These are phyloP conservation scores for Penicillium griseofulvum DNA, from an alignment of 2,329 filamentous ascomycete genomes.

Conservation along the genomic window DNA sequence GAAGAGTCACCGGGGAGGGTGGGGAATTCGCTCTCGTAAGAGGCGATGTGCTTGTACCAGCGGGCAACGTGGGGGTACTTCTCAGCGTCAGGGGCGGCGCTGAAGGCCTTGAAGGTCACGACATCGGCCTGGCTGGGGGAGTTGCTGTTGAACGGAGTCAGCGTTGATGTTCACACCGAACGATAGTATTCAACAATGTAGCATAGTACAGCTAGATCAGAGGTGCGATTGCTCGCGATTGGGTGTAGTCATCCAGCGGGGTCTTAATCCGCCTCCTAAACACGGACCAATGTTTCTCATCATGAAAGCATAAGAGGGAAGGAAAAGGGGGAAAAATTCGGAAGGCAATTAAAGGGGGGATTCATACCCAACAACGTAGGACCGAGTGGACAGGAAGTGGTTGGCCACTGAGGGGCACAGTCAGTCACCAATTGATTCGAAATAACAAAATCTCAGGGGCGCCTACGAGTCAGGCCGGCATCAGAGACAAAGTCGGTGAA, in stretches of 20 bases:
- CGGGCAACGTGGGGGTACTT: constrained; percentile 93
- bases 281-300: constrained; percentile 94
- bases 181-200: background rate
- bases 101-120: constrained; percentile 87
- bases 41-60: constrained; percentile 98
- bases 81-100: constrained; percentile 68
- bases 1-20: constrained; percentile 86
- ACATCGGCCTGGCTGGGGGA: constrained; percentile 91
- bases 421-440: constrained; percentile 28
- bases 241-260: constrained; percentile 74
- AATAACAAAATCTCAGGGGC: constrained; percentile 22
- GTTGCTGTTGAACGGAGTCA: constrained; percentile 47
- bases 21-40: constrained; percentile 88
- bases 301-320: constrained; percentile 48
- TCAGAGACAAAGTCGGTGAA: constrained; percentile 66
- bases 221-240: constrained; percentile 73
- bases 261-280: constrained; percentile 95
- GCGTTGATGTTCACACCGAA: constrained; percentile 7
- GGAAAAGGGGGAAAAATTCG: constrained; percentile 21
- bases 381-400: constrained; percentile 57
- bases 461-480: constrained; percentile 59
- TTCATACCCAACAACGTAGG: constrained; percentile 78
- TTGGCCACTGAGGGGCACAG: constrained; percentile 43
- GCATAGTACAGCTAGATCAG: constrained; percentile 53
- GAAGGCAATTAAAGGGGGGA: constrained; percentile 11